Conservation (phyloP, 129 eudicot genomes). For the Flaveria robusta region DNA sequence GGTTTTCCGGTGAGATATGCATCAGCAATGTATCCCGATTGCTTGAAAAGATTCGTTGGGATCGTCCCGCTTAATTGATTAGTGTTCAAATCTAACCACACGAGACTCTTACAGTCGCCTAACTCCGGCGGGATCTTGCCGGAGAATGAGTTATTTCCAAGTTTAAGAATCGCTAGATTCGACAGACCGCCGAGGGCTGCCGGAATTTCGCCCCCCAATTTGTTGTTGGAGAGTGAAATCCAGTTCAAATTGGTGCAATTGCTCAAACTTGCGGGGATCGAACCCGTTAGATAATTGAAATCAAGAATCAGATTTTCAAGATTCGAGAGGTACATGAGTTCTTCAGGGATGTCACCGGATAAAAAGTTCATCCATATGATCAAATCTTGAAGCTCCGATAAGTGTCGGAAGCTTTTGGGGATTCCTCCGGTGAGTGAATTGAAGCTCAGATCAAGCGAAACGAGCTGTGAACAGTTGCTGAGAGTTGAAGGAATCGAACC, state of each 20-base stretch:
- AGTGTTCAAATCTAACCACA: constrained; percentile 92
- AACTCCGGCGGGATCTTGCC: constrained; percentile 79
- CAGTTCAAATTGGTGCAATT: constrained; percentile 73
- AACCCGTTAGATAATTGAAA: constrained; percentile 68
- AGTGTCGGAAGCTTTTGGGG: constrained; percentile 65
- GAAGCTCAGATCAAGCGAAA: constrained; percentile 90
- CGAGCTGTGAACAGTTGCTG: constrained; percentile 66
- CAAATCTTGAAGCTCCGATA: constrained; percentile 69
- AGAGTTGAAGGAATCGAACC: constrained; percentile 70
- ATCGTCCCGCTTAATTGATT: constrained; percentile 71
- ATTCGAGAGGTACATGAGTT: constrained; percentile 54
- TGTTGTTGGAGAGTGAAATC: constrained; percentile 78
- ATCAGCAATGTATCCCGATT: constrained; percentile 74
- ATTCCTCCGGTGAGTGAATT: constrained; percentile 72
- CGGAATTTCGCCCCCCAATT: constrained; percentile 69
- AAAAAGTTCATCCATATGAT: constrained; percentile 81
- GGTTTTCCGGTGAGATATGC: constrained; percentile 65
- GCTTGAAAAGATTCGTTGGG: constrained; percentile 76
- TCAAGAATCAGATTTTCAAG: constrained; percentile 86
- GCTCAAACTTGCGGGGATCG: constrained; percentile 69
- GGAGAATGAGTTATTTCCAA: constrained; percentile 78
- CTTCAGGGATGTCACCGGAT: constrained; percentile 82
- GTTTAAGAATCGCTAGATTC: constrained; percentile 82
- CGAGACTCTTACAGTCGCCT: constrained; percentile 79
- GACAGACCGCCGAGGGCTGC: constrained; percentile 61